A percentile compares a stretch with the other conserved stretches of the same genome.
Evolutionary conservation across 345 rosid species (phyloP).

Genomic region (Salix brachista): DNA sequence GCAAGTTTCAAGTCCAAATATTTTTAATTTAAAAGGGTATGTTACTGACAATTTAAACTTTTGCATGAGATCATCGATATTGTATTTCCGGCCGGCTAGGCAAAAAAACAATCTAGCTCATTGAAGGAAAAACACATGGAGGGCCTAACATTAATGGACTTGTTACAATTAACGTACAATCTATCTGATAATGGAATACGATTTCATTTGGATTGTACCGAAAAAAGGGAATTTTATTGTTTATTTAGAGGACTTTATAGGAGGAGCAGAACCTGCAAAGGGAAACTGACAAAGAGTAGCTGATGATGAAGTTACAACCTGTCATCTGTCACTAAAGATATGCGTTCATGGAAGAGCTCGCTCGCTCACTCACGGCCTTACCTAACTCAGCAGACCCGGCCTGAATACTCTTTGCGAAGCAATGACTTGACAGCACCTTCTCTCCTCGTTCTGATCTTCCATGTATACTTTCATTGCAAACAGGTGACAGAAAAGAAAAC

Average conservation of each 20-base stretch:
- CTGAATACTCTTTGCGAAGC: background rate
- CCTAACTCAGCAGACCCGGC: background rate
- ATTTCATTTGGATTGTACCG: background rate
- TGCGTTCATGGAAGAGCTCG: background rate
- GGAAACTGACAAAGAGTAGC: background rate
- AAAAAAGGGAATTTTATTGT: background rate
- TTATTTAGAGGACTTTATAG: background rate
- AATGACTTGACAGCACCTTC: background rate
- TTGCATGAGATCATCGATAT: background rate
- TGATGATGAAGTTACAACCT: background rate
- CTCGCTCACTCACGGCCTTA: no score
- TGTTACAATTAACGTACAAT: background rate
- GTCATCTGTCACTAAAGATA: background rate
- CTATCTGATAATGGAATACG: background rate
- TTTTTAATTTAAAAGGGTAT: no score
- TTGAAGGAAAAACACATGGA: background rate
- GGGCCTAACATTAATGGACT: background rate
- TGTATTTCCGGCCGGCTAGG: no score
- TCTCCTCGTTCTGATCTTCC: background rate
- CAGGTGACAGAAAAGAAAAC: background rate
- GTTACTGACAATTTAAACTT: accelerated
- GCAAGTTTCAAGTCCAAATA: no score
- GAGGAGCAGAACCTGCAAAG: background rate
- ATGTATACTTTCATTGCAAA: background rate
- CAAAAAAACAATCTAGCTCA: no score